phyloP scores from a whole-genome alignment of 2,329 filamentous ascomycete species.

The Penicillium sp. region DNA sequence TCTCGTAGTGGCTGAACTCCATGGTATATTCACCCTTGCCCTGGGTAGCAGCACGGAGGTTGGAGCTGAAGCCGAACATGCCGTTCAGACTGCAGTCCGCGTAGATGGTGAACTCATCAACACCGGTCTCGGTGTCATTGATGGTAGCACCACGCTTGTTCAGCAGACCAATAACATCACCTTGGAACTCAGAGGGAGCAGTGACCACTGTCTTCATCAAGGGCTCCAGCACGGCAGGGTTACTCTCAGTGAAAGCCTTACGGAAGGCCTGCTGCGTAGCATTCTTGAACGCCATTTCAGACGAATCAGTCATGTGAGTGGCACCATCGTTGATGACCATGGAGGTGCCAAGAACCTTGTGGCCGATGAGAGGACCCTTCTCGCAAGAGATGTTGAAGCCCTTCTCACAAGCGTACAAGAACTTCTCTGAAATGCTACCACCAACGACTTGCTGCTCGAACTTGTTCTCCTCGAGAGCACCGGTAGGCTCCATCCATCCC shows the following conservation, averaged over 20 bases:
- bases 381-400: conserved; percentile 78
- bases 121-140: conserved; percentile 87
- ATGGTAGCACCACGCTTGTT: conserved; percentile 97
- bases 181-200: conserved; percentile 94
- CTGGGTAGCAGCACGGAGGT: conserved; percentile 87
- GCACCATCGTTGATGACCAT: conserved; percentile 97
- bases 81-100: conserved; percentile 90
- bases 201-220: conserved; percentile 98
- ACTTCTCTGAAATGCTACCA: conserved; percentile 92
- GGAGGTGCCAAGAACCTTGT: conserved; percentile 79
- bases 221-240: conserved; percentile 83
- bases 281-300: conserved; percentile 90
- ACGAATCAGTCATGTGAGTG: conserved; percentile 96
- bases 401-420: conserved; percentile 87
- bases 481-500: conserved; percentile 84
- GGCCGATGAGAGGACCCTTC: conserved; percentile 85
- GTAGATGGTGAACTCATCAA: conserved; percentile 86
- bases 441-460: conserved; percentile 86
- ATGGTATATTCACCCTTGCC: conserved; percentile 98
- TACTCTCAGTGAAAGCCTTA: conserved; percentile 77
- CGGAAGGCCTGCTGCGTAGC: conserved; percentile 95
- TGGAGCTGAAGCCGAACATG: conserved; percentile 96
- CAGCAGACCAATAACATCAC: conserved; percentile 85
- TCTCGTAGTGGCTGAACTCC: conserved; percentile 95
- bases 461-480: conserved; percentile 61